These are phyloP conservation scores for Scutellaria minor DNA, from an alignment of 257 asterid species.

Conservation along the genomic window DNA sequence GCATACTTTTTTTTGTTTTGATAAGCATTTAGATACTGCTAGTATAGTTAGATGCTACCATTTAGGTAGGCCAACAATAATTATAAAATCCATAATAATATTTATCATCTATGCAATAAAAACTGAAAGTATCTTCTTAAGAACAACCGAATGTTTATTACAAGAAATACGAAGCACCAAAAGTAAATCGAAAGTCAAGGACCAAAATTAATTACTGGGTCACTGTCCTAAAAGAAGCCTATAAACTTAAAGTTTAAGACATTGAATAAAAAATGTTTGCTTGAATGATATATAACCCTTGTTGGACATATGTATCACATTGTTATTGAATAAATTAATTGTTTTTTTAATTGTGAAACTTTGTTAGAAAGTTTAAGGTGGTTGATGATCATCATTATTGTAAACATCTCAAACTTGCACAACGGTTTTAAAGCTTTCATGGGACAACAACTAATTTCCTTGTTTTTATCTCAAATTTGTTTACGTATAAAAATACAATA, in stretches of 20 bases:
- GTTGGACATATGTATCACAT: slow-evolving; percentile 9
- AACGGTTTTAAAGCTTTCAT: no score
- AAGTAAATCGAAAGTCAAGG: slow-evolving; percentile 26
- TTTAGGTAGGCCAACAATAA: no score
- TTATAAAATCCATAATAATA: no score
- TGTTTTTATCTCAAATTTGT: no score
- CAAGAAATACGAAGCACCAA: slow-evolving; percentile 5
- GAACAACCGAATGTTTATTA: background rate
- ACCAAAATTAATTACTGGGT: slow-evolving; percentile 7
- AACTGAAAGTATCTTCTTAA: no score
- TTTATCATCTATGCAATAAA: no score
- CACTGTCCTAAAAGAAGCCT: background rate
- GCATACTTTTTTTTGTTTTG: no score
- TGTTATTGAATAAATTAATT: background rate
- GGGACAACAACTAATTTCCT: no score
- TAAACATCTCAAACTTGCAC: background rate
- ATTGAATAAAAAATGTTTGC: background rate
- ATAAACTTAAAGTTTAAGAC: slow-evolving; percentile 27
- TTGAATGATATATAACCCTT: slow-evolving; percentile 16
- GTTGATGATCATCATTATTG: background rate
- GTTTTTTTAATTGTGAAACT: background rate
- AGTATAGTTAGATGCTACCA: no score
- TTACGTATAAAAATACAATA: no score
- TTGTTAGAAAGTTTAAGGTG: background rate
- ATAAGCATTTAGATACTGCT: no score